Evolutionary conservation across 306 rosid species (phyloP), one percentile per base, ranked within the genome.

Genomic region (Cucurbita maxima): DNA sequence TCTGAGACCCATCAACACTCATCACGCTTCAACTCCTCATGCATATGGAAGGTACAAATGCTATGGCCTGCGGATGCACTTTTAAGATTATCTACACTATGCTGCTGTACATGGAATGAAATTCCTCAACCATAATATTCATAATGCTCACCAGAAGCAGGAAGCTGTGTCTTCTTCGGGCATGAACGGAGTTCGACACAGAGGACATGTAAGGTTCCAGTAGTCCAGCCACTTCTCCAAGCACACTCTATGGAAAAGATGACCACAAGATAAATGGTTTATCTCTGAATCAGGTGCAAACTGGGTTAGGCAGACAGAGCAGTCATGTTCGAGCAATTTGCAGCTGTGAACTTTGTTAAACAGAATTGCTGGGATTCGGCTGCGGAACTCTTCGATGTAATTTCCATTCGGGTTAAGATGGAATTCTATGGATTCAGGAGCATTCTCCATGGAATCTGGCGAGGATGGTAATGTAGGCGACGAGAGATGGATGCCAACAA

Each of bases 201-300:
- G 92, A 5, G 99, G 99, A 77, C 99, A 94, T 12, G 99, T 94
- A 48, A 89, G 60, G 88, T 91, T 94, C 99, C 96, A 94, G 71
- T 90, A 88, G 64, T 84, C 90, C 84, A 94, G 50, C 95, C 99
- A 94, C 86, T 89, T 89, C 81, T 89, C 97, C 86, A 94, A 82
- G 89, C 99, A 94, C 1, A 74, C 89, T 72, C 80, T 87, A 61
- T 91, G 99, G 56, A 94, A 94, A 69, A 94, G 69, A 83, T 94
- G 99, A 58, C 97, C 99, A 57, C 99, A 94, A 0, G 90, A 76
- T 57, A 94, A 69, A 47, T 81, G 83, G 80, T 86, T 94, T 62
- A 91, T 84, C 91, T 89, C 92, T 0, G 97, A 94, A 74, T 94
- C 92, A 1, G 88, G 90, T 58, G 87, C 87, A 22, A 94, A 94